Percentiles rank a stretch among this genome's conserved stretches.
Evolutionary conservation across 306 rosid species (phyloP).

Genomic region (Cicer arietinum): DNA sequence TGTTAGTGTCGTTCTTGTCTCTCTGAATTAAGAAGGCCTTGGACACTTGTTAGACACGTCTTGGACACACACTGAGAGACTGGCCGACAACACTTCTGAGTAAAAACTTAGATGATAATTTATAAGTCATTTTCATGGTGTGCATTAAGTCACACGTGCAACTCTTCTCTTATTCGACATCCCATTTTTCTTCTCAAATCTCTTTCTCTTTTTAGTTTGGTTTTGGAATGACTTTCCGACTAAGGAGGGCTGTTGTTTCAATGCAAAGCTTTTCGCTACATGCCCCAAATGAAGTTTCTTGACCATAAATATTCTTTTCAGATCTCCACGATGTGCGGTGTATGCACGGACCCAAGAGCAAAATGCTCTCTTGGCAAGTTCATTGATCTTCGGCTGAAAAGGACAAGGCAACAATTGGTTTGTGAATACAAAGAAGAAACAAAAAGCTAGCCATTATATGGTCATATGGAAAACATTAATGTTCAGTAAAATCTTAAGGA

Average conservation of each 20-base stretch:
- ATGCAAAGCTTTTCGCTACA: conserved; percentile 88
- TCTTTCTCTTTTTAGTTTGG: conserved; percentile 69
- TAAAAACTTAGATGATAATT: no score
- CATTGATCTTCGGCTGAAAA: conserved; percentile 64
- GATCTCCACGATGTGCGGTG: conserved; percentile 87
- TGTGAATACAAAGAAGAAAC: conserved; percentile 25
- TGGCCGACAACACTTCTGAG: no score
- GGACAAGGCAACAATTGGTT: conserved; percentile 37
- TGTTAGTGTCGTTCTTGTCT: background rate
- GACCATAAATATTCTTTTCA: conserved; percentile 82
- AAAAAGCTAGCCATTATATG: background rate
- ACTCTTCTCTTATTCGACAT: conserved; percentile 58
- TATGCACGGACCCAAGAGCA: conserved; percentile 97
- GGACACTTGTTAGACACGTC: no score
- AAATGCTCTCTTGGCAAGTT: conserved; percentile 69
- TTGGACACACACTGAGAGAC: no score
- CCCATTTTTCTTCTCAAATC: conserved; percentile 60
- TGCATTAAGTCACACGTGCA: conserved; percentile 42
- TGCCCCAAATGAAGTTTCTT: conserved; percentile 97
- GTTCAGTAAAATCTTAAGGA: conserved; percentile 8
- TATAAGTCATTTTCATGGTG: conserved; percentile 23
- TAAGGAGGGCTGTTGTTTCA: conserved; percentile 83
- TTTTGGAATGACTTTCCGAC: conserved; percentile 76
- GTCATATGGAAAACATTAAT: background rate
- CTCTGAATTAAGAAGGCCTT: background rate